A percentile compares a stretch with the other conserved stretches of the same genome.
These are phyloP conservation scores for Curvularia spicifera DNA, from an alignment of 2,329 filamentous ascomycete genomes.

Conservation along the genomic window DNA sequence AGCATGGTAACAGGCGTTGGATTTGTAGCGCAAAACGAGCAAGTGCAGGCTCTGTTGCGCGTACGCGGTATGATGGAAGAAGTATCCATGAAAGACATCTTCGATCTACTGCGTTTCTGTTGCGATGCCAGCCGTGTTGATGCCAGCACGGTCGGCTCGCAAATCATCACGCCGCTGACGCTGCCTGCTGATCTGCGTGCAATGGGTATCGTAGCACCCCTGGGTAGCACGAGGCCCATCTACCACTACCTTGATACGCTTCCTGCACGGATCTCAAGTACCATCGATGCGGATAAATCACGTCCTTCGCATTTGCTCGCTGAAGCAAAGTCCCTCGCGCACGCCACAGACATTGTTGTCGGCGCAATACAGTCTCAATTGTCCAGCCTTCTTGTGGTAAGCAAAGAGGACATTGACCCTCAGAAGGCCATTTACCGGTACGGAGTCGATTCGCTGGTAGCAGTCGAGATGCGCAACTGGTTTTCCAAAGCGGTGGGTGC, in stretches of 20 bases:
- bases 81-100: constrained; percentile 26
- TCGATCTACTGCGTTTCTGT: constrained; percentile 27
- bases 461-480: constrained; percentile 36
- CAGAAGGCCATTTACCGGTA: constrained; percentile 31
- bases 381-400: constrained; percentile 18
- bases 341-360: constrained; percentile 19
- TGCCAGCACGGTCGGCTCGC: constrained; percentile 8
- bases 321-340: constrained; percentile 12
- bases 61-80: constrained; percentile 20
- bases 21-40: constrained; percentile 23
- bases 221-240: constrained; percentile 22
- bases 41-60: constrained; percentile 17
- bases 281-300: constrained; percentile 7
- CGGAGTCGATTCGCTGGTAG: constrained; percentile 37
- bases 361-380: constrained; percentile 23
- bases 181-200: constrained; percentile 25
- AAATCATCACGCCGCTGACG: constrained; percentile 28
- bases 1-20: constrained; percentile 25
- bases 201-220: constrained; percentile 23
- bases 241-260: constrained; percentile 18
- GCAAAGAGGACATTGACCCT: constrained; percentile 31
- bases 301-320: constrained; percentile 12
- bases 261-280: constrained; percentile 12
- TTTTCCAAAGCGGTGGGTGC: constrained; percentile 21
- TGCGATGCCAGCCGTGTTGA: constrained; percentile 20